Conservation (phyloP, 2,329 filamentous ascomycete genomes). For the Emydomyces testavorans region DNA sequence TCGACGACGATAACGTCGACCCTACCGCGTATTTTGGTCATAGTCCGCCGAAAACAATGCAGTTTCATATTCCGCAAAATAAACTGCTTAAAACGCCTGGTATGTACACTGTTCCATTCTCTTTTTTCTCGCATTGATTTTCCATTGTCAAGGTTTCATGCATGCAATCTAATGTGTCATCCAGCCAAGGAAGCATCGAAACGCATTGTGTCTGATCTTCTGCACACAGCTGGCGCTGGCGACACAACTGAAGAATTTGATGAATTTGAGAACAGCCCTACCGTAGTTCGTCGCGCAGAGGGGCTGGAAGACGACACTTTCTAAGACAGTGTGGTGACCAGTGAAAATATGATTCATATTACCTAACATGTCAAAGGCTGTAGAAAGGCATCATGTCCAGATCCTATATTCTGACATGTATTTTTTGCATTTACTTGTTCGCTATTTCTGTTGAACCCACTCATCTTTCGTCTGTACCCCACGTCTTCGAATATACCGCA, state of each 20-base stretch:
- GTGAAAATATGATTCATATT: too few relatives aligned
- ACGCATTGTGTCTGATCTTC: slow-evolving; percentile 39
- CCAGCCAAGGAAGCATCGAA: slow-evolving; percentile 41
- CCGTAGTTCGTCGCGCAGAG: slow-evolving; percentile 33
- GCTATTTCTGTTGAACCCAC: too few relatives aligned
- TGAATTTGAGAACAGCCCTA: slow-evolving; percentile 34
- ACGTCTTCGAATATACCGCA: too few relatives aligned
- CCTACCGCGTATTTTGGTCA: slow-evolving; percentile 53
- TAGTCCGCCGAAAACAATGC: slow-evolving; percentile 71
- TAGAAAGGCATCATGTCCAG: too few relatives aligned
- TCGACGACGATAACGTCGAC: slow-evolving; percentile 47
- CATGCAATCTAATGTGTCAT: not conserved
- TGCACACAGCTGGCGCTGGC: slow-evolving; percentile 32
- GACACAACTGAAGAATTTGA: slow-evolving; percentile 27
- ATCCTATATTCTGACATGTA: too few relatives aligned
- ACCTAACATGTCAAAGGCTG: too few relatives aligned
- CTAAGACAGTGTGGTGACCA: slow-evolving; percentile 18
- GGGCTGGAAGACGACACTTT: slow-evolving; percentile 39
- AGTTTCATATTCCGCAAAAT: slow-evolving; percentile 42
- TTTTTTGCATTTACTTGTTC: too few relatives aligned
- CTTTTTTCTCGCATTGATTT: not conserved
- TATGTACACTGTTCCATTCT: slow-evolving; percentile 19
- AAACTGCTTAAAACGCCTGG: slow-evolving; percentile 40
- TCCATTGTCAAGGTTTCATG: not conserved
- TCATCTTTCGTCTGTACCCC: too few relatives aligned